These are phyloP conservation scores for Discostella stelligeroides DNA, from an alignment of 108 stramenopile species.

Conservation along the genomic window DNA sequence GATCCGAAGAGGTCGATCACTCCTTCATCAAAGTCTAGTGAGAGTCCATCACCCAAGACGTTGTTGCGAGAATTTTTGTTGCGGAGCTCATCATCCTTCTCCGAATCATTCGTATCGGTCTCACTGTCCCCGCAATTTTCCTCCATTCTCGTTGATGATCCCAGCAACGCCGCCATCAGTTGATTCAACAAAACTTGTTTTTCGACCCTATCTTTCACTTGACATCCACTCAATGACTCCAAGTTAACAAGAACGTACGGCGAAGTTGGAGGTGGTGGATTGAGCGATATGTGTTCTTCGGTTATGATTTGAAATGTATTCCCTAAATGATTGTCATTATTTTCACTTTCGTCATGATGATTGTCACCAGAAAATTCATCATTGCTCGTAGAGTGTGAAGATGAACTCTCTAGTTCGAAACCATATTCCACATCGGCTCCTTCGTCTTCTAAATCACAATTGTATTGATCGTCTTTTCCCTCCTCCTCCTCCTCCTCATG, in stretches of 20 bases:
- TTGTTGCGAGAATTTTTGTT: no score
- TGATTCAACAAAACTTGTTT: conserved; percentile 28
- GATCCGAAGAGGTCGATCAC: conserved; percentile 54
- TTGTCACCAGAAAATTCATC: conserved; percentile 14
- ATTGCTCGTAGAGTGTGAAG: conserved; percentile 1
- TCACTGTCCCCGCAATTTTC: background rate
- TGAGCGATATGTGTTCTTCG: conserved; percentile 31
- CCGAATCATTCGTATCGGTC: conserved; percentile 5
- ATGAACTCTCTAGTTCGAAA: no score
- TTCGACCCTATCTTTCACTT: conserved; percentile 30
- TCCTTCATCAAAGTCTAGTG: conserved; percentile 42
- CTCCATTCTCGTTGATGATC: conserved; percentile 8
- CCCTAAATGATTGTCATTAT: conserved; percentile 14
- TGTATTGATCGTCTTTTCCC: no score
- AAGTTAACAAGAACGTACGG: conserved; percentile 54
- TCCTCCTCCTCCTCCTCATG: no score
- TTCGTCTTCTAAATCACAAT: no score
- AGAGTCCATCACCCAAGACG: conserved; percentile 26
- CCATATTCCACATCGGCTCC: no score
- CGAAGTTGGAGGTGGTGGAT: conserved; percentile 36
- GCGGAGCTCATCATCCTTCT: background rate
- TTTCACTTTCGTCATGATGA: conserved; percentile 45
- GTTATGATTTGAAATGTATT: conserved; percentile 19
- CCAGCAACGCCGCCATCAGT: conserved; percentile 33
- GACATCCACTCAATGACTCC: conserved; percentile 44